These are phyloP conservation scores for Fagus sylvatica DNA, from an alignment of 306 rosid species.

Conservation along the genomic window DNA sequence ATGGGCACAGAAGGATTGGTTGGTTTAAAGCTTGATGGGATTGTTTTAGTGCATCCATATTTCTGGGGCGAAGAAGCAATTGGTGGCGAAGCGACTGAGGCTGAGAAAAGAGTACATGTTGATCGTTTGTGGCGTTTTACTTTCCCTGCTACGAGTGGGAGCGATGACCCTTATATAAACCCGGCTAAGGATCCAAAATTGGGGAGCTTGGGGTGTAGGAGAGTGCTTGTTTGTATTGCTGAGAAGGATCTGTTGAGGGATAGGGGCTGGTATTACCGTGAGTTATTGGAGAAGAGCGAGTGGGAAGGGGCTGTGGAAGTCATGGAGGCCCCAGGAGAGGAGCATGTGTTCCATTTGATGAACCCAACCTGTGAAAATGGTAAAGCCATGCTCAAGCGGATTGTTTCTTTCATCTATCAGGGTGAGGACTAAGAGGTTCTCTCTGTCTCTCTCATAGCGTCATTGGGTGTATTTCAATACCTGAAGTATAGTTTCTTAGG, in stretches of 20 bases:
- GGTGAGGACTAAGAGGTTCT: background rate
- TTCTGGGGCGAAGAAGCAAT: constrained; percentile 60
- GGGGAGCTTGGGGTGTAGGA: constrained; percentile 41
- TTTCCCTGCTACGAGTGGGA: constrained; percentile 39
- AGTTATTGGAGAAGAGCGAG: constrained; percentile 46
- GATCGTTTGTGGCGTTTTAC: constrained; percentile 52
- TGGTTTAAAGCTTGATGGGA: constrained; percentile 47
- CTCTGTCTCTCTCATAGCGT: too few relatives aligned
- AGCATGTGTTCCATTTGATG: constrained; percentile 59
- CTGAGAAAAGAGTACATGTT: background rate
- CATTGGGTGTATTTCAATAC: too few relatives aligned
- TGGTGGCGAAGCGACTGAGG: constrained; percentile 29
- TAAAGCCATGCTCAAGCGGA: constrained; percentile 23
- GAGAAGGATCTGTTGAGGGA: constrained; percentile 58
- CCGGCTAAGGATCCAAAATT: constrained; percentile 59
- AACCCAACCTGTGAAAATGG: constrained; percentile 44
- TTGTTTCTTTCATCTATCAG: constrained; percentile 40
- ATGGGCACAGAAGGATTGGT: constrained; percentile 37
- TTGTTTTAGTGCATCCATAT: constrained; percentile 55
- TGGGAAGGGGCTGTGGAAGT: constrained; percentile 52
- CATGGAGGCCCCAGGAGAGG: constrained; percentile 45
- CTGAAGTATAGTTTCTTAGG: too few relatives aligned
- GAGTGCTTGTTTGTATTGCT: constrained; percentile 63
- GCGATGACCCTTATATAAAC: constrained; percentile 60
- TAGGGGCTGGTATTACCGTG: constrained; percentile 49